A percentile compares a stretch with the other conserved stretches of the same genome.
phyloP scores from a whole-genome alignment of 257 asterid species.

The Gynochthodes officinalis region DNA sequence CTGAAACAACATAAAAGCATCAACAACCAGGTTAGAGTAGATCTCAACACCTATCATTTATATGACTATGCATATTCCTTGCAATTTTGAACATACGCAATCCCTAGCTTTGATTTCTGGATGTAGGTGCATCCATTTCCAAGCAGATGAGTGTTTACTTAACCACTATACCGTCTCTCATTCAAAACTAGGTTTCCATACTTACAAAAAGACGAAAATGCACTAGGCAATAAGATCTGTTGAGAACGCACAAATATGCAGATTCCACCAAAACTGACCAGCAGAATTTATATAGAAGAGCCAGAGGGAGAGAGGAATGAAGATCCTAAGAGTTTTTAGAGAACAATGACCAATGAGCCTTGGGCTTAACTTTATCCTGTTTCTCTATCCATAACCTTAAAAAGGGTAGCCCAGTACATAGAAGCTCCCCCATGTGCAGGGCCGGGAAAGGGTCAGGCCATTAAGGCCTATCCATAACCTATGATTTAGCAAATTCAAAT shows the following conservation, averaged over 20 bases:
- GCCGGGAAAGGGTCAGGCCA: no score
- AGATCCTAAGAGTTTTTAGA: neutral
- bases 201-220: neutral
- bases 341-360: neutral
- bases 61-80: neutral
- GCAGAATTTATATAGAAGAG: neutral
- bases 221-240: neutral
- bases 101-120: neutral
- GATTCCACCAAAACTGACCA: neutral
- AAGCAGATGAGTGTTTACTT: neutral
- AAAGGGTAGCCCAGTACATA: no score
- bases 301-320: neutral
- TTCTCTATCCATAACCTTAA: neutral
- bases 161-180: neutral
- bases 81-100: neutral
- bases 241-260: neutral
- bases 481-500: neutral
- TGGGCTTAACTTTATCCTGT: neutral
- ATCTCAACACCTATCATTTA: neutral
- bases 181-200: neutral
- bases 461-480: neutral
- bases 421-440: no score
- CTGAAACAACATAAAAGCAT: conserved; percentile 19
- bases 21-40: neutral
- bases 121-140: neutral